phyloP scores from a whole-genome alignment of 2,329 filamentous ascomycete genomes.

The Cordyceps javanica region DNA sequence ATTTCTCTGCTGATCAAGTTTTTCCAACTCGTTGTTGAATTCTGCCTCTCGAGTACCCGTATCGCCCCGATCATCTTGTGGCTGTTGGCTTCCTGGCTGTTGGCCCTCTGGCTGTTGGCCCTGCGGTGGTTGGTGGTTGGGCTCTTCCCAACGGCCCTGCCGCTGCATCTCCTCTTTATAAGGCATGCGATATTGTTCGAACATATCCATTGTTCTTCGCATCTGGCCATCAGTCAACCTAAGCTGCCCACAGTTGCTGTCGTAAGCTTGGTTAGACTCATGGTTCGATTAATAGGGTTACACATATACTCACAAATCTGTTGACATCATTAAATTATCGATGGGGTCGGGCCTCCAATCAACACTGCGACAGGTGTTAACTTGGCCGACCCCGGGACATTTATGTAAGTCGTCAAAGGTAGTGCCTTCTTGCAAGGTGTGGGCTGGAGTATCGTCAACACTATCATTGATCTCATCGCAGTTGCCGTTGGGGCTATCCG shows the following conservation, averaged over 20 bases:
- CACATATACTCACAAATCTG: neutral
- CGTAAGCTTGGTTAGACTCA: neutral
- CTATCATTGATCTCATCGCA: neutral
- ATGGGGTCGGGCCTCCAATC: neutral
- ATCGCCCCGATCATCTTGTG: neutral
- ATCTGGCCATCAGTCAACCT: neutral
- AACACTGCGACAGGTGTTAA: neutral
- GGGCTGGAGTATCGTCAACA: neutral
- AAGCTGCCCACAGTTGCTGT: neutral
- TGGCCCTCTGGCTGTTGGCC: neutral
- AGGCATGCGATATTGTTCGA: neutral
- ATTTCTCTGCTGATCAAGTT: neutral
- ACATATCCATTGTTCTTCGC: neutral
- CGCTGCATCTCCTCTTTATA: neutral
- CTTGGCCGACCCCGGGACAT: neutral
- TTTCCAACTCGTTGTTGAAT: too few relatives aligned
- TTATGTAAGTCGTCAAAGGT: too few relatives aligned
- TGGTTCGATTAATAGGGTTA: neutral
- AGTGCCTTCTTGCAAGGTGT: too few relatives aligned
- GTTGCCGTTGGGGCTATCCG: neutral
- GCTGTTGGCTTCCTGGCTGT: neutral
- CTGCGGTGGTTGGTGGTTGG: too few relatives aligned
- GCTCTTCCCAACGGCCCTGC: neutral
- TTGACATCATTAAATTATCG: neutral
- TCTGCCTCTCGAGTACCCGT: too few relatives aligned